Evolutionary conservation across 2,329 filamentous ascomycete species (phyloP).

Genomic region (Penicillium occitanis): DNA sequence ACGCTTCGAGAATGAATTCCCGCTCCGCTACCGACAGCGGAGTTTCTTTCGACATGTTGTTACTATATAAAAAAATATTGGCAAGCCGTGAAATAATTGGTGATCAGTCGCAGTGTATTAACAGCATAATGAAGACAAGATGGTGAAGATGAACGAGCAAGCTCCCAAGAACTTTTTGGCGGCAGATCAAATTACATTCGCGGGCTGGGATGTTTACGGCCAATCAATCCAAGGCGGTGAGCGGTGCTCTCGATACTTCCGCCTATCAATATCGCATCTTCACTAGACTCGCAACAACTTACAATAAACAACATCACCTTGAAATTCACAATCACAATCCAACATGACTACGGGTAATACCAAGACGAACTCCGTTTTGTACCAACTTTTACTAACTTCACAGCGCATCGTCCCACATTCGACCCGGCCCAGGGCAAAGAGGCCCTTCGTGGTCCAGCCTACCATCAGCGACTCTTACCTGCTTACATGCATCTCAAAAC

Average conservation of each 20-base stretch:
- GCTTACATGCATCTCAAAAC: conserved; percentile 92
- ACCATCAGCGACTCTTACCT: conserved; percentile 92
- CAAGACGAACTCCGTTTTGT: background rate
- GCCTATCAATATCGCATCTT: conserved; percentile 1
- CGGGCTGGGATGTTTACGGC: conserved; percentile 25
- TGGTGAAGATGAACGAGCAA: background rate
- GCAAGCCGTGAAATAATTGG: background rate
- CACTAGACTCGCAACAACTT: background rate
- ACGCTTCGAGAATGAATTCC: conserved; percentile 78
- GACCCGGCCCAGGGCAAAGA: conserved; percentile 96
- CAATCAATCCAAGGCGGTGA: conserved; percentile 35
- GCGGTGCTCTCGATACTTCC: conserved; percentile 17
- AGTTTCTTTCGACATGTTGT: conserved; percentile 81
- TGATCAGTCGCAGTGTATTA: background rate
- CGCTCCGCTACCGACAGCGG: conserved; percentile 88
- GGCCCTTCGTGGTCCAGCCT: conserved; percentile 85
- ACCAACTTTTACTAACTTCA: conserved; percentile 31
- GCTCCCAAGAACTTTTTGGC: conserved; percentile 19
- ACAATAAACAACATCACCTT: background rate
- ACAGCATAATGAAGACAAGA: background rate
- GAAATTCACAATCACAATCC: conserved; percentile 4
- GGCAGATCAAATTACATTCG: conserved; percentile 16
- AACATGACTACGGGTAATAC: conserved; percentile 45
- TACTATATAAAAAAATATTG: conserved; percentile 50
- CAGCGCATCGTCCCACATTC: conserved; percentile 83